Base-by-base conservation (phyloP, 1,284 basidiomycete genomes). In the Chiua sp. region DNA sequence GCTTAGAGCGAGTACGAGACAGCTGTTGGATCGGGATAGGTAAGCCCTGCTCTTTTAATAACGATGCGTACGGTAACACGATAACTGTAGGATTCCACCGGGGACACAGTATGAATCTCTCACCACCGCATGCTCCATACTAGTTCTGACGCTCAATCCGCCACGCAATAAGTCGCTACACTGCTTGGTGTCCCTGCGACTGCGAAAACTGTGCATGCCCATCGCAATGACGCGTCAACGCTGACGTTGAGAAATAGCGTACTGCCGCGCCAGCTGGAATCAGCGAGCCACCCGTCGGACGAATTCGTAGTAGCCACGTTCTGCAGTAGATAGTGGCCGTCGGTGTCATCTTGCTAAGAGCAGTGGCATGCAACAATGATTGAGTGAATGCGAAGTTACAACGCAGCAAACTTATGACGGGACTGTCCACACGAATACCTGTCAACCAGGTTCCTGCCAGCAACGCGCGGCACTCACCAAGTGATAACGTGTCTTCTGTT, bases 251-350 rank as follows among this genome's bases (percentile, higher is more conserved):
- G 26, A 26, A 26, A 26, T 26, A n/a, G n/a, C n/a, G n/a, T n/a
- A n/a, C n/a, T n/a, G n/a, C n/a, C n/a, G n/a, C n/a, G n/a, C n/a
- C n/a, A n/a, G n/a, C n/a, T n/a, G n/a, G 87, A 63, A 73, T 93
- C 32, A 79, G 82, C n/a, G 92, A 94, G 55, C 79, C 84, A 2
- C 90, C 68, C 80, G 0, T 74, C 80, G 5, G 87, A 91, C 55
- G 61, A 72, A 7, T 93, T 94, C 71, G 82, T 93, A 28, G 81
- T n/a, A n/a, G n/a, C n/a, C n/a, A n/a, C n/a, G n/a, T n/a, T n/a
- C n/a, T n/a, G n/a, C n/a, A n/a, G n/a, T n/a, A n/a, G n/a, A n/a
- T n/a, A n/a, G n/a, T n/a, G n/a, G n/a, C n/a, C n/a, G n/a, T n/a
- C n/a, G n/a, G n/a, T n/a, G n/a, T n/a, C n/a, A n/a, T n/a, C n/a